phyloP scores from a whole-genome alignment of 768 basidiomycete genomes.

The Podaxis carcinomalis region DNA sequence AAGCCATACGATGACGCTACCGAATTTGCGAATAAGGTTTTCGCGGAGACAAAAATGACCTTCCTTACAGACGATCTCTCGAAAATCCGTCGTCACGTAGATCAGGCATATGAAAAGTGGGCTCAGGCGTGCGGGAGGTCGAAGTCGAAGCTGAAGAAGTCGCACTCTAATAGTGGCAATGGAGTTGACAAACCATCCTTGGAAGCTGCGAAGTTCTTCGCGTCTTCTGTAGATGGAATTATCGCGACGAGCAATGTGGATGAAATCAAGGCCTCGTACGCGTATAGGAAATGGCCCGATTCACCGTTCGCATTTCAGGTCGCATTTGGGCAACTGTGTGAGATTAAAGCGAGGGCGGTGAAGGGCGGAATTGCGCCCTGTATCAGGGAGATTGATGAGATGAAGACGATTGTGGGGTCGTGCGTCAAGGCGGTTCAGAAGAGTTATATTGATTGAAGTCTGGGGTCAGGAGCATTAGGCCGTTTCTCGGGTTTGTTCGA shows the following conservation, averaged over 20 bases:
- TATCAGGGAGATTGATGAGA: slow-evolving; percentile 11
- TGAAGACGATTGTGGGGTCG: slow-evolving; percentile 6
- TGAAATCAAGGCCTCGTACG: slow-evolving; percentile 56
- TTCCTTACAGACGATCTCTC: slow-evolving; percentile 31
- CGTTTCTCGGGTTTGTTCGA: not conserved
- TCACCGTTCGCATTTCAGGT: not conserved
- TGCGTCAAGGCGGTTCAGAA: slow-evolving; percentile 1
- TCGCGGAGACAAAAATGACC: not conserved
- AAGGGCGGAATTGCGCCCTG: slow-evolving; percentile 1
- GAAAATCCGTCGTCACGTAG: slow-evolving; percentile 36
- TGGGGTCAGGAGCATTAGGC: not conserved
- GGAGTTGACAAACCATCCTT: slow-evolving; percentile 23
- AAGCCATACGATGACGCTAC: slow-evolving; percentile 31
- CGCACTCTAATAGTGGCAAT: slow-evolving; percentile 5
- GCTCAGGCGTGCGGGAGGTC: slow-evolving; percentile 5
- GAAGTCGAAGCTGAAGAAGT: slow-evolving; percentile 11
- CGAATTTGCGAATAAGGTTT: slow-evolving; percentile 11
- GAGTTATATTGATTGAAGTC: slow-evolving; percentile 4
- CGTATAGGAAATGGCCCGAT: slow-evolving; percentile 25
- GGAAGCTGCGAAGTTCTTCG: slow-evolving; percentile 23
- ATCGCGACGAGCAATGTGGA: slow-evolving; percentile 28
- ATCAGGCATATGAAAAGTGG: slow-evolving; percentile 17
- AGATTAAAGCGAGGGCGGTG: slow-evolving; percentile 3
- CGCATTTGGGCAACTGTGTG: slow-evolving; percentile 6
- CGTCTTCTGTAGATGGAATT: slow-evolving; percentile 22